Conservation (phyloP, 805 yeast species). For the Monosporozyma servazzii region DNA sequence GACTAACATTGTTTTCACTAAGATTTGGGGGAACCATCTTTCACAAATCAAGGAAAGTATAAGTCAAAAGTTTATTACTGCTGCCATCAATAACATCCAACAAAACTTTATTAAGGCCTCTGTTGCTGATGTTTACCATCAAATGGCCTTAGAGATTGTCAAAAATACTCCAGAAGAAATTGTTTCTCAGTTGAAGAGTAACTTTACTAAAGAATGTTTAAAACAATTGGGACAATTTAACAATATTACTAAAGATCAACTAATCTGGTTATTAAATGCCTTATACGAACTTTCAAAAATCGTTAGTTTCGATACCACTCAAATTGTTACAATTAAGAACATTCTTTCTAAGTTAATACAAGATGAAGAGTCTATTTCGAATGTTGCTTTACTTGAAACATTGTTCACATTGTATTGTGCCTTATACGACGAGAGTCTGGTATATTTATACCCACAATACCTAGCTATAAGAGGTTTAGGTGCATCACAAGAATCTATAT, state of each 20-base stretch:
- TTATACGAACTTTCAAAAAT: constrained; percentile 17
- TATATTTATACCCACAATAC: constrained; percentile 30
- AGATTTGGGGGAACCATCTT: constrained; percentile 35
- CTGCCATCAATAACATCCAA: background rate
- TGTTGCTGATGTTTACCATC: constrained; percentile 5
- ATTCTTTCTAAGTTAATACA: background rate
- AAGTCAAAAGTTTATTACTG: constrained; percentile 11
- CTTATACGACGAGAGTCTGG: constrained; percentile 12
- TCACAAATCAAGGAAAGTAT: constrained; percentile 31
- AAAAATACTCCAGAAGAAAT: constrained; percentile 1
- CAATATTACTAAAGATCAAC: background rate
- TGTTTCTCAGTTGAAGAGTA: background rate
- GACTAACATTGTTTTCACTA: constrained; percentile 24
- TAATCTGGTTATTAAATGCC: constrained; percentile 29
- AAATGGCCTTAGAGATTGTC: constrained; percentile 12
- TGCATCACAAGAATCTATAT: constrained; percentile 8
- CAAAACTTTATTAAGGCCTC: constrained; percentile 1
- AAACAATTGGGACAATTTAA: background rate
- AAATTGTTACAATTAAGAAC: background rate
- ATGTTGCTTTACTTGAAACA: constrained; percentile 14
- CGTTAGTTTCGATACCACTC: background rate
- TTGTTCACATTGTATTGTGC: constrained; percentile 25
- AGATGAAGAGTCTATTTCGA: constrained; percentile 1
- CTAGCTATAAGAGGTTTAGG: constrained; percentile 26
- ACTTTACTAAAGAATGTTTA: background rate